Percentiles rank a stretch among this genome's conserved stretches.
phyloP scores from a whole-genome alignment of 1,139 yeast species.

The Protomyces macrosporus region DNA sequence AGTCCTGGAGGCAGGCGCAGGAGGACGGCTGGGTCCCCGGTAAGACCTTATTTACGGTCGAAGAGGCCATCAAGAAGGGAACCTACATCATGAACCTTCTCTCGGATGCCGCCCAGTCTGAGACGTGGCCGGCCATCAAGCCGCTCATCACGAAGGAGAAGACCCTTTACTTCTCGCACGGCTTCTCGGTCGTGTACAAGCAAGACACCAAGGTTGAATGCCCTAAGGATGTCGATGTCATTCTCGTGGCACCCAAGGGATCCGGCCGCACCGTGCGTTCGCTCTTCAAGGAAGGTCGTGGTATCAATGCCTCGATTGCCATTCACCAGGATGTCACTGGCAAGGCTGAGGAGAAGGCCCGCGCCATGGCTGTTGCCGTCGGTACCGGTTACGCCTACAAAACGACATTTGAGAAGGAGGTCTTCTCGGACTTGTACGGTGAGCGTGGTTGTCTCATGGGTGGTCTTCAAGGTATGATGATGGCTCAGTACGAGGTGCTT shows the following conservation, averaged over 20 bases:
- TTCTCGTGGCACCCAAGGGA: constrained; percentile 99
- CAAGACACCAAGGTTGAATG: constrained; percentile 93
- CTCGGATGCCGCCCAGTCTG: constrained; percentile 99
- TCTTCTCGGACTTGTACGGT: constrained; percentile 98
- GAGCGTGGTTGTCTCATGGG: constrained; percentile 99
- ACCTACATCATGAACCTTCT: constrained; percentile 94
- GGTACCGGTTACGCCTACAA: constrained; percentile 99
- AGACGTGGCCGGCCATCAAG: constrained; percentile 83
- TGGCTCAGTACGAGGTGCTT: constrained; percentile 98
- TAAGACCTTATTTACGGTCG: constrained; percentile 90
- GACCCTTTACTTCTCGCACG: constrained; percentile 98
- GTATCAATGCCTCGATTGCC: constrained; percentile 88
- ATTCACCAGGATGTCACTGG: constrained; percentile 99
- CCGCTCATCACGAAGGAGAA: constrained; percentile 90
- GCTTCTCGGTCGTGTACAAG: constrained; percentile 98
- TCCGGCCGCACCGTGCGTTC: constrained; percentile 99
- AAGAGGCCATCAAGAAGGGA: constrained; percentile 88
- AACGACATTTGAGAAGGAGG: constrained; percentile 99
- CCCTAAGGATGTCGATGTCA: constrained; percentile 91
- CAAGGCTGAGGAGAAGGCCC: constrained; percentile 98
- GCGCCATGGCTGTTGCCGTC: constrained; percentile 97
- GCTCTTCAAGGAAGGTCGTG: constrained; percentile 99
- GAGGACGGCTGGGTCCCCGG: constrained; percentile 99
- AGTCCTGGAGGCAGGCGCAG: constrained; percentile 98
- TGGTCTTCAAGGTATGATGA: constrained; percentile 99